Evolutionary conservation across 2,329 filamentous ascomycete species (phyloP).

Genomic region (Aspergillus sp.): DNA sequence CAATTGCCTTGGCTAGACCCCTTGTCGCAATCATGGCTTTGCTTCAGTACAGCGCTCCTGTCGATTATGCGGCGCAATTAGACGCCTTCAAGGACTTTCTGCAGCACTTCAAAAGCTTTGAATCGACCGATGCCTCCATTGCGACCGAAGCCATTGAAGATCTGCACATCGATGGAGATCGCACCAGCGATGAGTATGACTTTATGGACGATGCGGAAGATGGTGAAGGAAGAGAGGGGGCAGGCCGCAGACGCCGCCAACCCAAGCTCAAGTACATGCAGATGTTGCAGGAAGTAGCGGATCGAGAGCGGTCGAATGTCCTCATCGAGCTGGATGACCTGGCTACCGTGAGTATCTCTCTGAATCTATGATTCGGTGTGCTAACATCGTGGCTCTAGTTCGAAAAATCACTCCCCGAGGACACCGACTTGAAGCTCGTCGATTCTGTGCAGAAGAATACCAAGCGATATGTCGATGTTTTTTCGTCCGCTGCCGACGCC

Average conservation of each 20-base stretch:
- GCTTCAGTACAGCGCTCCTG: conserved; percentile 71
- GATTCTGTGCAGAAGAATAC: conserved; percentile 87
- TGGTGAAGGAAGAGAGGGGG: conserved; percentile 43
- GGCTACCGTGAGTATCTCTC: conserved; percentile 56
- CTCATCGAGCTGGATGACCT: conserved; percentile 89
- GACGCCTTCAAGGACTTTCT: conserved; percentile 81
- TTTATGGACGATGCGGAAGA: conserved; percentile 82
- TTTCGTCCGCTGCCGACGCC: conserved; percentile 84
- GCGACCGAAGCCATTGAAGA: conserved; percentile 80
- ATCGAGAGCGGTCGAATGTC: conserved; percentile 74
- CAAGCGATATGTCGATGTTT: conserved; percentile 89
- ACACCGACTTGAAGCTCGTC: conserved; percentile 66
- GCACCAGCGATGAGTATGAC: conserved; percentile 85
- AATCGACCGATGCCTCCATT: conserved; percentile 62
- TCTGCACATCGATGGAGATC: conserved; percentile 83
- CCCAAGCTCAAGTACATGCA: conserved; percentile 85
- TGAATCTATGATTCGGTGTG: not conserved
- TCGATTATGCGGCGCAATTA: conserved; percentile 87
- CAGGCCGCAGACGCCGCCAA: conserved; percentile 51
- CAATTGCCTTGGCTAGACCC: conserved; percentile 20
- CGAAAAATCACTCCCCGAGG: conserved; percentile 68
- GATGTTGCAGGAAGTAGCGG: conserved; percentile 80
- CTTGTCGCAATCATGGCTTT: conserved; percentile 70
- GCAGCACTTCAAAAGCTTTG: conserved; percentile 75
- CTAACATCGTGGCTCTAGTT: conserved; percentile 53